Base-by-base conservation (phyloP, 192 early-diverging fungal species). In the Paraglomus brasilianum region DNA sequence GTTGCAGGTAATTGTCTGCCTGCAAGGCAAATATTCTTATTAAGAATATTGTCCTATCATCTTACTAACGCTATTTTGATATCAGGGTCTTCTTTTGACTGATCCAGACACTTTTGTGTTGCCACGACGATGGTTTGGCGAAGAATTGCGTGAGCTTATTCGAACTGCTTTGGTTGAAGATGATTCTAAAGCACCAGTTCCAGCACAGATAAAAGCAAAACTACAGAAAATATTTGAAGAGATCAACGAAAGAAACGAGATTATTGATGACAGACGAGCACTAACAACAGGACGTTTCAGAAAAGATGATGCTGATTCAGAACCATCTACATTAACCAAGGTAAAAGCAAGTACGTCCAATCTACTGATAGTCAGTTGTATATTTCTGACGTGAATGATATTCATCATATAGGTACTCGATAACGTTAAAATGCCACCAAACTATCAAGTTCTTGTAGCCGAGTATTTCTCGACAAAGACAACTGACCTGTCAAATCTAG, bases 91-190 rank as follows among this genome's bases (percentile, higher is more conserved):
- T 45, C 84, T 86, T 45, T 42, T 84, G 2, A 81, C 85, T 0
- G 80, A 77, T 6, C 85, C 85, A 8, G 85, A 86, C 48, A 82
- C 84, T 79, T 86, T 86, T 80, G 81, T 86, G 11, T 77, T 81
- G 64, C 85, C 85, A 40, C 78, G 78, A 39, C 66, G 77, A 15
- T 86, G 81, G 74, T 70, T 79, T 15, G 73, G 30, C 30, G 30
- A 30, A 3, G 30, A 30, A 30, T 30, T 30, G 30, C 30, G 30
- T 30, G 70, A 65, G 22, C 30, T 86, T 11, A 48, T 86, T 6
- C 75, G 76, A 4, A 47, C 59, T 17, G 72, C 81, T 14, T 59
- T 86, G 2, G 71, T 76, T 30, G 43, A 83, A 30, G 75, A 78
- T 48, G n/a, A 51, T 72, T 62, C 82, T 53, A 50, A 65, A 47